Evolutionary conservation across 2,329 filamentous ascomycete species (phyloP), one percentile per base, ranked within the genome.

Genomic region (Chaetomiaceae sp.): DNA sequence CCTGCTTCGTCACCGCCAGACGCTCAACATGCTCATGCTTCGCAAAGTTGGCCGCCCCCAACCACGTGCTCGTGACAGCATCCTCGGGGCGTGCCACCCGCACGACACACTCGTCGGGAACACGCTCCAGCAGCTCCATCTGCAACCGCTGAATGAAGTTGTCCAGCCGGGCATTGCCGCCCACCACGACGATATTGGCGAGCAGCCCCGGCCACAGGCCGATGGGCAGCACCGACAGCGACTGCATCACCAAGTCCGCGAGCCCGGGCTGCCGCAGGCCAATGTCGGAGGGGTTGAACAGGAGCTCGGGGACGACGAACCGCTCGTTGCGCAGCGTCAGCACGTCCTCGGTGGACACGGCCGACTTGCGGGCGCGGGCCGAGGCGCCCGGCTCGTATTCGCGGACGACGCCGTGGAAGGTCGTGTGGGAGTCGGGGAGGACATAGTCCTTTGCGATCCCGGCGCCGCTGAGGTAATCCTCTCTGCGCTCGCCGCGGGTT

Each of bases 291-390:
- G 94, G 94, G 51, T 81, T 87, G 72, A 99, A 97, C 3, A 99
- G 73, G 6, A 97, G 77, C 68, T 99, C 94, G 0, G 94, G 92
- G 0, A 96, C 87, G 2, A 83, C 77, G 66, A 99, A 99, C 42
- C 92, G 83, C 72, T 99, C 94, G 69, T 96, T 97, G 4, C 89
- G 86, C 9, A 99, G 76, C 0, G 91, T 89, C 59, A 99, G 72
- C 14, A 91, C 77, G 67, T 97, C 91, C 67, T 97, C 92, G 22
- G 77, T 76, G 11, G 75, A 64, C 48, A 73, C 67, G 64, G 70
- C 53, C 25, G 54, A 54, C 60, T 76, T 79, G 25, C 70, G 70
- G 3, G 76, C 72, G 40, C 74, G 76, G 0, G 82, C 79, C 38
- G 84, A 79, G 27, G 78, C 72, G 1, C 43, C 38, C 20, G 89